These are phyloP conservation scores for Porphyrellus cyaneotinctus DNA, from an alignment of 768 basidiomycete species.

Conservation along the genomic window DNA sequence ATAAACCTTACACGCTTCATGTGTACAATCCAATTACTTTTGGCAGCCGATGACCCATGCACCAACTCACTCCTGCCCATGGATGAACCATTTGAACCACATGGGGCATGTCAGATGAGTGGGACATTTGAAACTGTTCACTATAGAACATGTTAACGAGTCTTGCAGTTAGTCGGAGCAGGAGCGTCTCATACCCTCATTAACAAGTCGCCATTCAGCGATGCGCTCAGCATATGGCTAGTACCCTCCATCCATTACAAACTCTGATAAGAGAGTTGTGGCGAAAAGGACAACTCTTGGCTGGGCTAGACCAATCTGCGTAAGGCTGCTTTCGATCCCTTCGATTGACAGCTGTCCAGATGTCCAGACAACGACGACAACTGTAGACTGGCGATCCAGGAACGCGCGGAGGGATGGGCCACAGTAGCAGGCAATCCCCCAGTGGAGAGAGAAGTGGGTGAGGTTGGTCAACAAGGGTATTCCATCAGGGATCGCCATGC, in stretches of 20 bases:
- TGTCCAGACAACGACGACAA: neutral
- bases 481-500: neutral
- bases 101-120: neutral
- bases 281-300: neutral
- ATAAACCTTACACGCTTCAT: too few species aligned
- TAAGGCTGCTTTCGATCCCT: neutral
- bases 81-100: neutral
- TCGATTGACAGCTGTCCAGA: neutral
- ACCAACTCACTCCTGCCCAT: neutral
- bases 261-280: neutral
- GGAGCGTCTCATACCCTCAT: neutral
- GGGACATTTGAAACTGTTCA: neutral
- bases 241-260: neutral
- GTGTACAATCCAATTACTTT: too few species aligned
- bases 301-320: neutral
- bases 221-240: neutral
- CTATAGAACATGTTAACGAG: neutral
- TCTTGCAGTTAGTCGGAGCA: neutral
- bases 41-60: too few species aligned
- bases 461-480: neutral
- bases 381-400: neutral
- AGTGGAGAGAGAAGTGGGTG: neutral
- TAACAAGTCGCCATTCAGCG: neutral
- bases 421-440: neutral
- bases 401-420: neutral